A percentile compares a stretch with the other conserved stretches of the same genome.
Conservation (phyloP, 768 basidiomycete genomes). For the Rhizopogon vinicolor region DNA sequence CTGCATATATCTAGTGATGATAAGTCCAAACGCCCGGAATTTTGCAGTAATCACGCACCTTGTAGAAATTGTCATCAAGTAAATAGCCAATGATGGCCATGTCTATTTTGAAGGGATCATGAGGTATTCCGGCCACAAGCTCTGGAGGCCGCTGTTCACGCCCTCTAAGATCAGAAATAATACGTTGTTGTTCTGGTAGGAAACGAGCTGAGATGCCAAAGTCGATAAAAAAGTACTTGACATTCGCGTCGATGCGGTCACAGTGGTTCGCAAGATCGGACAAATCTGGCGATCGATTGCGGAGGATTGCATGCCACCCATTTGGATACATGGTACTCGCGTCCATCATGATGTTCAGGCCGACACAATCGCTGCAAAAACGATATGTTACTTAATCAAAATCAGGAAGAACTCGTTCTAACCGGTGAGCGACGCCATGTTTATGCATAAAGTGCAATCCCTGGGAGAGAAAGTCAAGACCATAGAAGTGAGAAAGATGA, state of each 20-base stretch:
- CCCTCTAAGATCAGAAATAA: constrained; percentile 4
- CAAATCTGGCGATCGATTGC: constrained; percentile 9
- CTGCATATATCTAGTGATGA: not conserved
- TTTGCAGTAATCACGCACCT: not conserved
- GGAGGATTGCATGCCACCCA: constrained; percentile 19
- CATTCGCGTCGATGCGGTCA: constrained; percentile 21
- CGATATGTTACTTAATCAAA: constrained; percentile 3
- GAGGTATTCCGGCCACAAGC: constrained; percentile 12
- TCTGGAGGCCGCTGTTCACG: constrained; percentile 19
- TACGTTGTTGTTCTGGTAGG: constrained; percentile 1
- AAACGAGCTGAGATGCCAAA: constrained; percentile 30
- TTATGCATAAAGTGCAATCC: constrained; percentile 32
- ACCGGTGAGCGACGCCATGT: constrained; percentile 32
- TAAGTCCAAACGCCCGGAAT: not conserved
- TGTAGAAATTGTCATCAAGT: constrained; percentile 13
- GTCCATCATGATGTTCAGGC: constrained; percentile 30
- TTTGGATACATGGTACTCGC: constrained; percentile 19
- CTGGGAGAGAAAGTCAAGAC: no score
- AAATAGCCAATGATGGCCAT: constrained; percentile 23
- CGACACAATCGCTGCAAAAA: constrained; percentile 18
- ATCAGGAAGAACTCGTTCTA: not conserved
- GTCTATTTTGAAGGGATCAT: constrained; percentile 27
- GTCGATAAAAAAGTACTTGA: constrained; percentile 31
- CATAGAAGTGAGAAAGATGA: no score
- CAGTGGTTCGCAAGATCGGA: constrained; percentile 10